Evolutionary conservation across 768 basidiomycete genomes (phyloP).

Genomic region (Cyclocybe cylindracea): DNA sequence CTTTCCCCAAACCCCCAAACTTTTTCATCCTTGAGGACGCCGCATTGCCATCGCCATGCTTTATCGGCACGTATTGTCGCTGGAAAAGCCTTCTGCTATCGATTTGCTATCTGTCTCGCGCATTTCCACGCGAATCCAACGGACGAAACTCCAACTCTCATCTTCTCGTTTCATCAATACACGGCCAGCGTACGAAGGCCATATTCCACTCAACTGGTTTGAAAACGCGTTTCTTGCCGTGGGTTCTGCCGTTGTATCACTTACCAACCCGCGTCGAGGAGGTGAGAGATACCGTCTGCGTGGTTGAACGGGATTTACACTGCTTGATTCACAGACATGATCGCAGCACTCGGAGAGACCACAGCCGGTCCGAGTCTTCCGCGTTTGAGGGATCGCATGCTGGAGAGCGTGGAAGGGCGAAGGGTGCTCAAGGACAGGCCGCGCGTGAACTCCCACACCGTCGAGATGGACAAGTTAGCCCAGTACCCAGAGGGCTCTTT

Average conservation of each 20-base stretch:
- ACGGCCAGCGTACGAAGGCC: constrained; percentile 68
- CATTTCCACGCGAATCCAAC: neutral
- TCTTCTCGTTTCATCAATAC: constrained; percentile 20
- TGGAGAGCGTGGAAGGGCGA: constrained; percentile 79
- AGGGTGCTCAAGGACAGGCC: constrained; percentile 84
- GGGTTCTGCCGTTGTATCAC: constrained; percentile 82
- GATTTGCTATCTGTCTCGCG: constrained; percentile 1
- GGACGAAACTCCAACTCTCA: neutral
- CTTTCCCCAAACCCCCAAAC: too few species aligned
- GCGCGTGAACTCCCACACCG: constrained; percentile 70
- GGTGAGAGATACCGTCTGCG: constrained; percentile 51
- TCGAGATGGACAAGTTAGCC: constrained; percentile 70
- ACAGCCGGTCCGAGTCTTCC: constrained; percentile 83
- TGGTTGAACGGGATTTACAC: constrained; percentile 3
- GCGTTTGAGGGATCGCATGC: constrained; percentile 74
- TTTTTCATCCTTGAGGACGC: too few species aligned
- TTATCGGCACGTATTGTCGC: too few species aligned
- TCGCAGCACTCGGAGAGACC: constrained; percentile 92
- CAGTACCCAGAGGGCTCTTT: constrained; percentile 78
- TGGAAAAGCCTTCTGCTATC: neutral
- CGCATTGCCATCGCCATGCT: too few species aligned
- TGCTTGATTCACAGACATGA: constrained; percentile 67
- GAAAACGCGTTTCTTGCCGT: constrained; percentile 85
- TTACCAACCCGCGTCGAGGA: constrained; percentile 79
- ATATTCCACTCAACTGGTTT: constrained; percentile 79